Base-by-base conservation (phyloP, 495 filamentous ascomycete genomes). In the Lentithecium fluviatile region DNA sequence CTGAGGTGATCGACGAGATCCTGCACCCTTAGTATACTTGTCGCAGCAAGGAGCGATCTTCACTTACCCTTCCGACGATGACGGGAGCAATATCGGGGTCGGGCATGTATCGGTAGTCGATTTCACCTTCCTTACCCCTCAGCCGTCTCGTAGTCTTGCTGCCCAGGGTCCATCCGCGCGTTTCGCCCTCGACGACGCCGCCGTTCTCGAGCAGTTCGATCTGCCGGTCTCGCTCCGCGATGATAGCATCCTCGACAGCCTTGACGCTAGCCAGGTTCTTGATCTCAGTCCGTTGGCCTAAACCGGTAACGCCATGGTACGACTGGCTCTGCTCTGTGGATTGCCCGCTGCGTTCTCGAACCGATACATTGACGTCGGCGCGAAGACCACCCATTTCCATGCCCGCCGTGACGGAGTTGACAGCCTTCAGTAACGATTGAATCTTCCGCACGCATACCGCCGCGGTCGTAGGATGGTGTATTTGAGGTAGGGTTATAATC, bases 101-200 rank as follows among this genome's bases (percentile, higher is more conserved):
- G 0, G 94, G 94, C 95, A 98, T 97, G 71, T 97, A 98, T 45
- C 94, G 80, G 70, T 98, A 98, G 67, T 98, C 94, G 1, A 97
- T 90, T 67, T 96, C 92, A 40, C 94, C 95, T 69, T 98, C 94
- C 73, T 98, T 98, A 11, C 90, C 91, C 62, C 94, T 82, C 15
- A 98, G 72, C 21, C 83, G 81, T 45, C 76, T 79, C 19, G 88
- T 92, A 58, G 88, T 90, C 49, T 86, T 88, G 38, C 83, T 88
- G 0, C 86, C 87, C 50, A 95, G 79, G 1, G 89, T 88, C 91
- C 91, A 99, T 21, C 95, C 93, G 46, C 94, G 80, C 25, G 94
- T 99, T 76, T 99, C 95, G 17, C 90, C 91, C 67, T 84, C 81
- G 6, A 99, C 79, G 0, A 78, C 74, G 1, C 90, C 92, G 0